These are phyloP conservation scores for Phaeosphaeriaceae sp. DNA, from an alignment of 2,329 filamentous ascomycete species.

Conservation along the genomic window DNA sequence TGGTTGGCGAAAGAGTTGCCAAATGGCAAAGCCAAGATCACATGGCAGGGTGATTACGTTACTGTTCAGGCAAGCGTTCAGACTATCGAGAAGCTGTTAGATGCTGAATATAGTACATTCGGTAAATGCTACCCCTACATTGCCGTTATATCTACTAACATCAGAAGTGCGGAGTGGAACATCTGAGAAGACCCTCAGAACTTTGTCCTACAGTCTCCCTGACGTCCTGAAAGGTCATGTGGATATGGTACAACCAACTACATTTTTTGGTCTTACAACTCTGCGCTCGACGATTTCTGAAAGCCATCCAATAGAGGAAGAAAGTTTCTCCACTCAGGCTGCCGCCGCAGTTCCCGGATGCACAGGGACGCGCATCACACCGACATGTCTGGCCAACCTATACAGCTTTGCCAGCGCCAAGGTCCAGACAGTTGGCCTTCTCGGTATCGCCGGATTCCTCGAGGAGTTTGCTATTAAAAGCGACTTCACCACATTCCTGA, in stretches of 20 bases:
- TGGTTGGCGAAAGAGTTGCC: conserved; percentile 61
- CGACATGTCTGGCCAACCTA: conserved; percentile 47
- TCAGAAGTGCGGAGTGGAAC: too few species aligned
- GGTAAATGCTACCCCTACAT: conserved; percentile 48
- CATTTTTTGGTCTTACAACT: too few species aligned
- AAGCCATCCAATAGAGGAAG: too few species aligned
- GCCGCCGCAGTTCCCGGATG: too few species aligned
- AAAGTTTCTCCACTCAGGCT: too few species aligned
- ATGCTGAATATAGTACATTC: conserved; percentile 49
- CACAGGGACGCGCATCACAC: too few species aligned
- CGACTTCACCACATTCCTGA: conserved; percentile 15
- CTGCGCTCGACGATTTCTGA: too few species aligned
- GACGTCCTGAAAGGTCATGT: too few species aligned
- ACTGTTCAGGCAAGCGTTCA: conserved; percentile 57
- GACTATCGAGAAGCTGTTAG: conserved; percentile 56
- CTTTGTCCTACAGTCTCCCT: too few species aligned
- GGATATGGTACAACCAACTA: too few species aligned
- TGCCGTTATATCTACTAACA: conserved; percentile 51
- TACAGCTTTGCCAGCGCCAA: conserved; percentile 9
- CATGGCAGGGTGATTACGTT: conserved; percentile 62
- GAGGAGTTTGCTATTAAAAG: conserved; percentile 27
- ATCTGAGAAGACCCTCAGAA: too few species aligned
- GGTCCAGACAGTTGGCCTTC: too few species aligned
- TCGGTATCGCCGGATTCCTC: conserved; percentile 3
- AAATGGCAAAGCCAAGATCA: conserved; percentile 55